Evolutionary conservation across 2,329 filamentous ascomycete genomes (phyloP).

Genomic region (Chaetoscypha palmicola): DNA sequence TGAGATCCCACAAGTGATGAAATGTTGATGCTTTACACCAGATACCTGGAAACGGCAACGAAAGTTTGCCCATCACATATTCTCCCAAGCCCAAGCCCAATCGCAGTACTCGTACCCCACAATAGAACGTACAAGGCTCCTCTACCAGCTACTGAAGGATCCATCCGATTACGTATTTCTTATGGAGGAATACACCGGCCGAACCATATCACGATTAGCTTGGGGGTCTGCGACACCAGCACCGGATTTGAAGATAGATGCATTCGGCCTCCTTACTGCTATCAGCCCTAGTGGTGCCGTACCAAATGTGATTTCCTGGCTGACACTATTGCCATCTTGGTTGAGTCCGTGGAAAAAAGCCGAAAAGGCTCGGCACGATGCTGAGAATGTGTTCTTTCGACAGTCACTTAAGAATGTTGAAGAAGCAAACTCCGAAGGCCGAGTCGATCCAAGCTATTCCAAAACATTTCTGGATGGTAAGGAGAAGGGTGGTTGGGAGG

Average conservation of each 20-base stretch:
- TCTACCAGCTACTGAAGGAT: constrained; percentile 36
- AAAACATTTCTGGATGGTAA: constrained; percentile 37
- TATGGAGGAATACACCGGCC: constrained; percentile 41
- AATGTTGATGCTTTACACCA: constrained; percentile 19
- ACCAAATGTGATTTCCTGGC: constrained; percentile 40
- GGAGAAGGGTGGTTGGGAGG: constrained; percentile 30
- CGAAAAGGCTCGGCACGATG: constrained; percentile 35
- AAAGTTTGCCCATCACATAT: constrained; percentile 39
- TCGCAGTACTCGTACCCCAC: constrained; percentile 38
- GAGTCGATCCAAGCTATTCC: constrained; percentile 36
- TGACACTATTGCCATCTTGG: constrained; percentile 35
- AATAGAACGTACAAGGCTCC: constrained; percentile 33
- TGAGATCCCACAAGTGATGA: too few species aligned
- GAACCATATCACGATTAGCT: constrained; percentile 39
- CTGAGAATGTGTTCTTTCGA: constrained; percentile 35
- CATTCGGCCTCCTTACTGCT: constrained; percentile 39
- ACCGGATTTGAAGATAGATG: constrained; percentile 37
- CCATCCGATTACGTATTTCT: constrained; percentile 39
- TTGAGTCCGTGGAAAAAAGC: constrained; percentile 41
- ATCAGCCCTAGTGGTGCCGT: constrained; percentile 41
- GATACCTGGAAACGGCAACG: constrained; percentile 44
- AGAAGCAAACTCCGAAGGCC: constrained; percentile 29
- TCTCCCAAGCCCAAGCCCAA: constrained; percentile 33
- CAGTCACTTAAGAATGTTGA: constrained; percentile 35
- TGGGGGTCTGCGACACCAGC: constrained; percentile 40